phyloP scores from a whole-genome alignment of 257 asterid genomes.

The Nyctanthes arbortristis region DNA sequence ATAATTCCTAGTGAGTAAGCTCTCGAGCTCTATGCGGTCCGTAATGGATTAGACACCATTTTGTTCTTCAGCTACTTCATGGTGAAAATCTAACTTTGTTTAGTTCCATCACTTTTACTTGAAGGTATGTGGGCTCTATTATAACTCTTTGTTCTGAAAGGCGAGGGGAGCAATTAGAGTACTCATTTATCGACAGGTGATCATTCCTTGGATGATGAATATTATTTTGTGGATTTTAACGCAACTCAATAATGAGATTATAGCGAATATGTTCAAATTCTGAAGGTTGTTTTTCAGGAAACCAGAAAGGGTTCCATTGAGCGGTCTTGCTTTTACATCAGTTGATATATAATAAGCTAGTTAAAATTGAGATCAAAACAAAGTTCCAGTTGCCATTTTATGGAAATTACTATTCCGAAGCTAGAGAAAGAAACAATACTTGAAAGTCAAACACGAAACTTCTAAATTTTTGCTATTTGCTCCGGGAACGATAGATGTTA shows the following conservation, averaged over 20 bases:
- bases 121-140: conserved; percentile 88
- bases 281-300: neutral
- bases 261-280: neutral
- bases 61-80: conserved; percentile 12
- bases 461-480: neutral
- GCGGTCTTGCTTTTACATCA: neutral
- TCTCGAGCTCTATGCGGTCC: conserved; percentile 55
- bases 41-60: neutral
- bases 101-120: conserved; percentile 28
- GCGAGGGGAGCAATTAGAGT: conserved; percentile 94
- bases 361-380: neutral
- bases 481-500: neutral
- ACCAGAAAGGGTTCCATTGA: neutral
- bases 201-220: conserved; percentile 12
- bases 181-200: conserved; percentile 97
- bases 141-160: conserved; percentile 93
- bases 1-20: conserved; percentile 99
- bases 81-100: conserved; percentile 20
- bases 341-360: neutral
- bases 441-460: too few species aligned
- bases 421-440: neutral
- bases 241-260: neutral
- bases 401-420: neutral
- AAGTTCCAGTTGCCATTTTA: neutral
- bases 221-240: neutral